Conservation (phyloP, 1,284 basidiomycete species). For the Ceratobasidium sp. region DNA sequence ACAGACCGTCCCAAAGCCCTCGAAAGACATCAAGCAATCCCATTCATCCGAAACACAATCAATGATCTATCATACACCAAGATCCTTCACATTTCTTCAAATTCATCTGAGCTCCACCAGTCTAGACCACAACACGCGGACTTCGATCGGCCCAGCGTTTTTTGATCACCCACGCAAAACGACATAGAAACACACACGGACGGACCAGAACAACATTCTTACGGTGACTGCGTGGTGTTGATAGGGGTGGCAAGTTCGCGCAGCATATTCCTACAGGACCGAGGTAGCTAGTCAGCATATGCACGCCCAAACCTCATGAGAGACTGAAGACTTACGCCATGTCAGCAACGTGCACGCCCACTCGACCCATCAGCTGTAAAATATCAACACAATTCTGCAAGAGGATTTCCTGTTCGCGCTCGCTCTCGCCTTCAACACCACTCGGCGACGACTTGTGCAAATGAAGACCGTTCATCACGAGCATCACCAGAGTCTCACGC, state of each 20-base stretch:
- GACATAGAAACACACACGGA: background rate
- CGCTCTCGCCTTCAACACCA: conserved; percentile 1
- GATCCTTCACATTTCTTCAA: conserved; percentile 26
- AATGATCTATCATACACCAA: conserved; percentile 24
- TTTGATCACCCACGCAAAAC: background rate
- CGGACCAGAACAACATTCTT: background rate
- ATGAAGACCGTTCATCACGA: conserved; percentile 42
- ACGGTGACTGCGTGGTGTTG: conserved; percentile 29
- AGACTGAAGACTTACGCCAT: conserved; percentile 37
- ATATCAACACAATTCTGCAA: conserved; percentile 35
- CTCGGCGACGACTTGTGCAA: background rate
- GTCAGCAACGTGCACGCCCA: conserved; percentile 42
- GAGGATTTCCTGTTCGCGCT: conserved; percentile 9
- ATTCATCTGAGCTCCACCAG: conserved; percentile 7
- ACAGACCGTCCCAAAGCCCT: background rate
- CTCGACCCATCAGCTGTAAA: conserved; percentile 37
- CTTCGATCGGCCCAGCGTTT: background rate
- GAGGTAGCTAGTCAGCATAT: background rate
- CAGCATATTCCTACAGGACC: conserved; percentile 30
- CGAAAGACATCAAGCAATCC: conserved; percentile 21
- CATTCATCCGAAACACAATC: conserved; percentile 31
- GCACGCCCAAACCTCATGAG: background rate
- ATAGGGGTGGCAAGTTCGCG: conserved; percentile 39
- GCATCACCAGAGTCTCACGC: conserved; percentile 41
- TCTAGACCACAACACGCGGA: conserved; percentile 17